Evolutionary conservation across 2,329 filamentous ascomycete genomes (phyloP).

Genomic region (Monilinia aucupariae): DNA sequence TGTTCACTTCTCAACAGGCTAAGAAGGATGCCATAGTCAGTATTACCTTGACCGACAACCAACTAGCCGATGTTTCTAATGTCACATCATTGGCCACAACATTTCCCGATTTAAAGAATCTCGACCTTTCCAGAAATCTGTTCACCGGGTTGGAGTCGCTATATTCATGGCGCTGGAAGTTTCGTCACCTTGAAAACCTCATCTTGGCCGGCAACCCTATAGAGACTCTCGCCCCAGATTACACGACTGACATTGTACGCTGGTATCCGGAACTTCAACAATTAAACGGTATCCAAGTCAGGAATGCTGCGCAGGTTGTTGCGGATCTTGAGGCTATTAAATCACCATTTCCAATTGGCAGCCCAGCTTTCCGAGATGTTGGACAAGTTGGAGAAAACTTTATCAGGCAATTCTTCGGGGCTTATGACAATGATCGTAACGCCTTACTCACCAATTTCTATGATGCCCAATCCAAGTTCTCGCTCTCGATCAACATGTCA

Average conservation of each 20-base stretch:
- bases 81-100: constrained; percentile 72
- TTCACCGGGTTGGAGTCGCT: constrained; percentile 64
- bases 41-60: constrained; percentile 76
- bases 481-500: constrained; percentile 64
- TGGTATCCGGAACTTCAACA: constrained; percentile 80
- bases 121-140: constrained; percentile 82
- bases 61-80: constrained; percentile 63
- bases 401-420: constrained; percentile 64
- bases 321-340: constrained; percentile 44
- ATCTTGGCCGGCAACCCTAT: constrained; percentile 75
- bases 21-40: constrained; percentile 76
- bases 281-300: constrained; percentile 69
- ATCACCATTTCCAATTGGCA: constrained; percentile 55
- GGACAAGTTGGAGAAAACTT: constrained; percentile 71
- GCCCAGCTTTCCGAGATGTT: constrained; percentile 68
- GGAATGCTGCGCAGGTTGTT: constrained; percentile 64
- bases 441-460: constrained; percentile 63
- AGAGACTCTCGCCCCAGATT: constrained; percentile 52
- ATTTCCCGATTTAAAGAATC: constrained; percentile 79
- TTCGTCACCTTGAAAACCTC: constrained; percentile 73
- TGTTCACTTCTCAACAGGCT: constrained; percentile 66
- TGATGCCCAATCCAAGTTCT: constrained; percentile 70
- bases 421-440: constrained; percentile 67
- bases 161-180: constrained; percentile 71
- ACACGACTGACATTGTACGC: constrained; percentile 65